Evolutionary conservation across 2,329 filamentous ascomycete species (phyloP), one percentile per base, ranked within the genome.

Genomic region (Cladophialophora bantiana): DNA sequence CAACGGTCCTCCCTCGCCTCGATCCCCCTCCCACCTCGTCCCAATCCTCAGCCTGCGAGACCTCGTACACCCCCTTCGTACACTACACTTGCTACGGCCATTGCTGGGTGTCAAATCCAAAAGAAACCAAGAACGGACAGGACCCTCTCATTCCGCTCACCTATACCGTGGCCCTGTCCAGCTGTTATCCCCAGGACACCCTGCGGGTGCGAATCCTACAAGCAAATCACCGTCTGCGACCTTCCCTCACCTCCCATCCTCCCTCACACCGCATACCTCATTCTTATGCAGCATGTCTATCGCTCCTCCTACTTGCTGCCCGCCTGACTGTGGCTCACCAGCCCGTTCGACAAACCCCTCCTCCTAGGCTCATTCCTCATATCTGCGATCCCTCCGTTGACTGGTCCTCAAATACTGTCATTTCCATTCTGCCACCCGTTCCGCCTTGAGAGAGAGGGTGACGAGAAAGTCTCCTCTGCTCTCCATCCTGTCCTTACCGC

Each of bases 401-500:
- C 62, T 70, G 63, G 66, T 66, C 53, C 60, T 65, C 63, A 38
- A 45, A 38, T 52, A 42, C 52, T 66, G 45, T 31, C 54, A 40
- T 62, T 62, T 67, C 48, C 40, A 40, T 57, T 36, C 54, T 68
- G n/a, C 50, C 52, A 38, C 36, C 35, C 26, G 26, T 55, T 50
- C 52, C 42, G 42, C 35, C 55, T 67, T 64, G 61, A 64, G 62
- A 69, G 68, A 59, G 45, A 34, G 59, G 42, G 59, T 53, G 45
- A 53, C 13, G 52, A 35, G 5, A 40, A 18, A 61, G n/a, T 38
- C 20, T 45, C 52, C 59, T 59, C 55, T 42, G 40, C 59, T 68
- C 59, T 66, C 65, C 62, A 59, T 70, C 60, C 68, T 70, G 68
- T 70, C 68, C 66, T 70, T 70, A 70, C 68, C 68, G 68, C 63